phyloP scores from a whole-genome alignment of 2,329 filamentous ascomycete species.

The Huntiella abstrusa region DNA sequence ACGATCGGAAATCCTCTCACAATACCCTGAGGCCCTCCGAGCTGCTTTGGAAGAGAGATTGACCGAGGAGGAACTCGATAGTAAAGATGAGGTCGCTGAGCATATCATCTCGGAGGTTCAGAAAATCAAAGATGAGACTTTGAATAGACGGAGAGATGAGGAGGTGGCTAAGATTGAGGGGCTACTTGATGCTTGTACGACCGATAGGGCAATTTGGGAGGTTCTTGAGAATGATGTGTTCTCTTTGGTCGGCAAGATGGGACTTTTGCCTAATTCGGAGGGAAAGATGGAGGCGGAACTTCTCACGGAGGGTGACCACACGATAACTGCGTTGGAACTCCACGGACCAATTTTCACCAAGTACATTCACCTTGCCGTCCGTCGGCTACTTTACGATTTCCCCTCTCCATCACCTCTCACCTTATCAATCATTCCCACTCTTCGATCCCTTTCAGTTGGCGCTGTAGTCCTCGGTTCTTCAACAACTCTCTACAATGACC shows the following conservation, averaged over 20 bases:
- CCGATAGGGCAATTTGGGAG: constrained; percentile 48
- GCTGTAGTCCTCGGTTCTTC: constrained; percentile 55
- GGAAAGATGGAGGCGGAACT: neutral
- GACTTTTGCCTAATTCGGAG: constrained; percentile 20
- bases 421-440: constrained; percentile 42
- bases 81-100: too few species aligned
- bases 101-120: too few species aligned
- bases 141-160: constrained; percentile 12
- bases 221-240: constrained; percentile 51
- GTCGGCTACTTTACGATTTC: constrained; percentile 39
- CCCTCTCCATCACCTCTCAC: constrained; percentile 36
- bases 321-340: constrained; percentile 24
- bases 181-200: constrained; percentile 33
- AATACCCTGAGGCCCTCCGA: constrained; percentile 23
- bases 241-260: constrained; percentile 34
- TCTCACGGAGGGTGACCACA: neutral
- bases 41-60: constrained; percentile 22
- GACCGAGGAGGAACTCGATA: constrained; percentile 18
- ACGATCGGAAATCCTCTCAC: constrained; percentile 16
- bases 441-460: constrained; percentile 48
- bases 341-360: constrained; percentile 47
- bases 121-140: too few species aligned
- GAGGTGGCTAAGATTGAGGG: constrained; percentile 31
- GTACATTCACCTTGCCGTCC: constrained; percentile 37
- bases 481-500: constrained; percentile 49